Evolutionary conservation across 1,284 basidiomycete species (phyloP), one percentile per base, ranked within the genome.

Genomic region (Ustilago bromivora): DNA sequence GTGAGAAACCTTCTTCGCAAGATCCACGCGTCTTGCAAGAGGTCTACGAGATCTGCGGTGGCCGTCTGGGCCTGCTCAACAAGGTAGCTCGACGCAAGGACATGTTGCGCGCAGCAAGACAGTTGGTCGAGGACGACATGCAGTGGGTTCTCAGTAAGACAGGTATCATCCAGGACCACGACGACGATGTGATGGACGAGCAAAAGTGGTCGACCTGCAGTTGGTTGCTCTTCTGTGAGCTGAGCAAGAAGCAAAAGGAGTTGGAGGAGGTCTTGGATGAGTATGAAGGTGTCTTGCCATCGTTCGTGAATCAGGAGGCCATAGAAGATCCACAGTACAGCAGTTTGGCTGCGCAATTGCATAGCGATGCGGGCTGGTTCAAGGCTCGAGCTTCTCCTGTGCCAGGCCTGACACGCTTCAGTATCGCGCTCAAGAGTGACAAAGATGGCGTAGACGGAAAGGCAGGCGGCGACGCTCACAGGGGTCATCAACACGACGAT

Each of bases 121-220:
- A 83, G 66, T 58, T 84, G 46, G 76, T 84, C 10, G 81, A 83
- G 51, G 82, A 84, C 47, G 82, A 84, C 60, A 74, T 79, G 71
- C 78, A 82, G 43, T 84, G 82, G 81, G 59, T 84, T 28, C 73
- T 84, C 55, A 80, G 76, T 64, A 83, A 83, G 70, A 84, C 82
- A n/a, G 80, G 80, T 15, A 80, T 84, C 63, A 84, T 84, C 43
- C 79, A 82, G 57, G 82, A 83, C 41, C 82, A 84, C 46, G 82
- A 84, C 47, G 82, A 84, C 43, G 82, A 82, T 59, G 82, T 82
- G 52, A 84, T 84, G 82, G 82, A 84, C 63, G 82, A 84, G 68
- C 82, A 83, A 61, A 78, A 84, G 74, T 84, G 82, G 82, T 74
- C 79, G 35, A 84, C 82, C 4, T 84, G 82, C 68, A 81, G 79